Base-by-base conservation (phyloP, 441 rosid genomes). In the Pelargonium cotyledonis region DNA sequence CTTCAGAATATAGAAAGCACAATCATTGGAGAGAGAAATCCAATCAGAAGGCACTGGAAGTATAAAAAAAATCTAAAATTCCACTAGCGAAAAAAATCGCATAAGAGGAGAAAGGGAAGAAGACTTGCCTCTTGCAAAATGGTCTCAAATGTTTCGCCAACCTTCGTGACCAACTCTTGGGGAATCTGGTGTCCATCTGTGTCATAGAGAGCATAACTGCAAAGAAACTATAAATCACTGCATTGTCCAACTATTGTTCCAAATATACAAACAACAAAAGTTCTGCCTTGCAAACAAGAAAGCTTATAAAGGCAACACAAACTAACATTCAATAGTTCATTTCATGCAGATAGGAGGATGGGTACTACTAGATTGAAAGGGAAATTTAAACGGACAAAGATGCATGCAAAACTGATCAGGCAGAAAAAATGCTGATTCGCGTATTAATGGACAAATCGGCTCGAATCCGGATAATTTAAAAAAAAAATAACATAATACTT, bases 101-200 rank as follows among this genome's bases (percentile, higher is more conserved):
- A 43, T 23, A 31, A 7, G 62, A 11, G 51, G 46, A 66, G 38
- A 21, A 43, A 72, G 55, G 8, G 21, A 9, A 58, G 11, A 64
- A 63, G 53, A 72, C 85, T 58, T 74, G 78, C 96, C 95, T 91
- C 96, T 74, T 87, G 75, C 73, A 94, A 81, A 73, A 94, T 87
- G 68, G 47, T 74, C 85, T 89, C 96, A 81, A 94, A 94, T 68
- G 72, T 81, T 84, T 80, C 87, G 21, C 99, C 97, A 70, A 91
- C 95, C 73, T 77, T 72, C 8, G 88, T 80, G 65, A 91, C 97
- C 76, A 94, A 72, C 66, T 88, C 94, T 72, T 85, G 99, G 69
- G 96, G 86, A 79, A 94, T 87, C 82, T 89, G 93, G 47, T 83
- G 86, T 18, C 97, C 99, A 77, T 91, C 94, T 85, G 80, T 85